These are phyloP conservation scores for Rhizopus microsporus DNA, from an alignment of 371 early-diverging fungal genomes.

Conservation along the genomic window DNA sequence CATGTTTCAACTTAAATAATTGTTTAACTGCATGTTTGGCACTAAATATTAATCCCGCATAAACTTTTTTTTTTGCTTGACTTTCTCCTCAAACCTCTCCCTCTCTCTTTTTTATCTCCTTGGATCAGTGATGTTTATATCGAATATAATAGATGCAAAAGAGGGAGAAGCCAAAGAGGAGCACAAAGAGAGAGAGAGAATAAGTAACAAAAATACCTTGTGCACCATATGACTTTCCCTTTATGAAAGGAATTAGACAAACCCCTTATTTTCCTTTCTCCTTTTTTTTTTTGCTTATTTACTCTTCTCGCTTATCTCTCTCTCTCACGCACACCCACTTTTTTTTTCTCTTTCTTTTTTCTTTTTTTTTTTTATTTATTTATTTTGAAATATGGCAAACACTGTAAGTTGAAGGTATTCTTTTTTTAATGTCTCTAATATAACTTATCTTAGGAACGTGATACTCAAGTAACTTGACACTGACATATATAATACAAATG, in stretches of 20 bases:
- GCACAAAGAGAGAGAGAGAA: neutral
- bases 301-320: slow-evolving; percentile 5
- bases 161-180: neutral
- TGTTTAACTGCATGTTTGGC: too few relatives aligned
- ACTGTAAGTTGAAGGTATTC: slow-evolving; percentile 8
- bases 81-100: too few relatives aligned
- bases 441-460: slow-evolving; percentile 37
- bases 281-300: slow-evolving; percentile 5
- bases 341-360: slow-evolving; percentile 1
- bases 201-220: neutral
- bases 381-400: neutral
- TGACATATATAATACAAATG: neutral
- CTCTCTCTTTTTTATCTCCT: too few relatives aligned
- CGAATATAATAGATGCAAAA: neutral
- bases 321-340: neutral
- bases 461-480: slow-evolving; percentile 29
- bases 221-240: too few relatives aligned
- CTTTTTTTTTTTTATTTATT: slow-evolving; percentile 3
- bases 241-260: too few relatives aligned
- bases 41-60: too few relatives aligned
- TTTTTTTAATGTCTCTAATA: neutral
- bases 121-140: neutral
- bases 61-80: too few relatives aligned
- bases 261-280: neutral
- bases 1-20: too few relatives aligned